These are phyloP conservation scores for Madurella mycetomatis DNA, from an alignment of 2,329 filamentous ascomycete genomes.

Conservation along the genomic window DNA sequence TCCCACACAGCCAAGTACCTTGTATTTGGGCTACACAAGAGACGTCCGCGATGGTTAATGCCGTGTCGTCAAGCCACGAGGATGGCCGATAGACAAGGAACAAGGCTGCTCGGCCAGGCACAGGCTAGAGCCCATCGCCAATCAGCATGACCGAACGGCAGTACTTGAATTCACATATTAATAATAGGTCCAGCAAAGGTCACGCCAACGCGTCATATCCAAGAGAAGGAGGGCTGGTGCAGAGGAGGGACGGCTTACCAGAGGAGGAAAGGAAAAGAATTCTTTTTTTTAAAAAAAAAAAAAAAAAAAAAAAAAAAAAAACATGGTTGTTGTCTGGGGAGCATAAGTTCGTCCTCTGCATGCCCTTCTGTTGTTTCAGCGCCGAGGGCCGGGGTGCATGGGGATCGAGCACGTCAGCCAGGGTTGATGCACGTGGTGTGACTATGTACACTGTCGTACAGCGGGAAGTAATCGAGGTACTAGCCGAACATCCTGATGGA, in stretches of 20 bases:
- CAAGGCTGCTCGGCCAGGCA: constrained; percentile 25
- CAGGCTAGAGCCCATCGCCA: constrained; percentile 20
- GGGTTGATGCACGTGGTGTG: constrained; percentile 22
- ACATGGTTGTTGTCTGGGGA: constrained; percentile 16
- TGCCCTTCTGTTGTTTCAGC: constrained; percentile 23
- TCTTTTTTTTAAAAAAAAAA: too few species aligned
- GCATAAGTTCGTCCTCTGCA: constrained; percentile 11
- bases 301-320: constrained; percentile 9
- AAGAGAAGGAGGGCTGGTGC: constrained; percentile 11
- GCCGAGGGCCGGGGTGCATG: constrained; percentile 24
- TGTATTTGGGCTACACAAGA: constrained; percentile 6
- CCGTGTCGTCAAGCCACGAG: constrained; percentile 25
- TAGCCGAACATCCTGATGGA: constrained; percentile 26
- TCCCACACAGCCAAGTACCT: constrained; percentile 9
- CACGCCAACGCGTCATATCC: constrained; percentile 16
- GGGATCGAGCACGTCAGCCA: constrained; percentile 21
- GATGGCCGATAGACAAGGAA: constrained; percentile 14
- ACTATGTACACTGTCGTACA: constrained; percentile 21
- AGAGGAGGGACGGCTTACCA: constrained; percentile 18
- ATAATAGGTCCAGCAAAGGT: constrained; percentile 24
- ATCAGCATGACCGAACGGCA: constrained; percentile 21
- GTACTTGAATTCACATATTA: constrained; percentile 30
- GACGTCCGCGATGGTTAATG: constrained; percentile 25
- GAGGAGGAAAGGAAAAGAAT: constrained; percentile 5
- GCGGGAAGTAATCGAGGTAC: constrained; percentile 21